Base-by-base conservation (phyloP, 2,329 filamentous ascomycete genomes). In the Penicillium sp. region DNA sequence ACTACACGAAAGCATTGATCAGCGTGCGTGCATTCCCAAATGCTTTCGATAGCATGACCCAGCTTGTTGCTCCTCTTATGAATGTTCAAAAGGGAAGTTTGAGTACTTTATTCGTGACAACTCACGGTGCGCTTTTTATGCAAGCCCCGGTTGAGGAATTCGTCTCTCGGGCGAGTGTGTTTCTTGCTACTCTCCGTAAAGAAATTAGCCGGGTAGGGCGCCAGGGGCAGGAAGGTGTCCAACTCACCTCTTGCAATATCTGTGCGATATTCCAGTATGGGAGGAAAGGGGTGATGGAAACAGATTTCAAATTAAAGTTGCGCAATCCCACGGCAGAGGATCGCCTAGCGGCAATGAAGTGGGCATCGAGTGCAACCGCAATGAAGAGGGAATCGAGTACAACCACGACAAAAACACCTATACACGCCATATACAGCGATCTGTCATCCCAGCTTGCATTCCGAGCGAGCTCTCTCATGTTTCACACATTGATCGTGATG, bases 1-100 rank as follows among this genome's bases (percentile, higher is more conserved):
- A 82, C 57, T 87, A 86, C 61, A 78, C 78, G 3, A 83, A 83
- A 57, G 82, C 84, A 2, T 70, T 87, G 38, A 79, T 81, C 24
- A 82, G 78, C 61, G 74, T 82, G 3, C 75, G 79, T 35, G 79
- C 82, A 0, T 87, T 86, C 64, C 70, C 73, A 2, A 83, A 80
- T 65, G 80, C 85, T 16, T 74, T 78, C 14, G 82, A 85, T 34
- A 84, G 81, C 16, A 80, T 87, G 43, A 69, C 79, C 40, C 81
- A 82, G 1, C 68, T 86, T 2, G 80, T 85, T 62, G 78, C 78
- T 48, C 81, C 82, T 0, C 80, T 39, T 71, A 76, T 37, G 71
- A 73, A 5, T 64, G 72, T 20, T 53, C 61, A 65, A 34, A 65
- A 71, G 48, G 59, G 66, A 24, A 66, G 73, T 6, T 68, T 80